Evolutionary conservation across 345 rosid genomes (phyloP).

Genomic region (Cardamine chenopodiifolia): DNA sequence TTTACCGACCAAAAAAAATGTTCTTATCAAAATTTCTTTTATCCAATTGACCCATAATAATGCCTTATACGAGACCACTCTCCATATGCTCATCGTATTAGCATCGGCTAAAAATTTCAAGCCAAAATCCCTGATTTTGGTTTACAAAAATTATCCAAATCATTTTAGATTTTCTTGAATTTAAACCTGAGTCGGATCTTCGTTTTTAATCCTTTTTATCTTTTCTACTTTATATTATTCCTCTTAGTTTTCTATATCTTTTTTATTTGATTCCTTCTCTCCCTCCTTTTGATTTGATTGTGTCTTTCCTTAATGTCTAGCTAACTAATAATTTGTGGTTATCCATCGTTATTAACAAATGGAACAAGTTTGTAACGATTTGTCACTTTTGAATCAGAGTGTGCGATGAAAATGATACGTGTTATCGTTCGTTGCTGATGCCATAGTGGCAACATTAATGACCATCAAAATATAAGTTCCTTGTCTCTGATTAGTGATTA

Average conservation of each 20-base stretch:
- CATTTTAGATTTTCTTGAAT: too few species aligned
- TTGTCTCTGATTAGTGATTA: constrained; percentile 3
- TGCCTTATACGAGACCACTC: too few species aligned
- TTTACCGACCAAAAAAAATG: too few species aligned
- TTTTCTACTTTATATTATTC: constrained; percentile 34
- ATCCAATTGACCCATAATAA: too few species aligned
- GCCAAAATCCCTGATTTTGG: too few species aligned
- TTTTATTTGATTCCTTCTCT: constrained; percentile 19
- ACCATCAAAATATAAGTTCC: constrained; percentile 3
- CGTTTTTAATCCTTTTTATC: constrained; percentile 6
- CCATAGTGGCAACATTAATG: not conserved
- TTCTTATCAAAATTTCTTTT: too few species aligned
- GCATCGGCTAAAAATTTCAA: too few species aligned
- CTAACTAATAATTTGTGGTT: not conserved
- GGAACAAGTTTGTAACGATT: not conserved
- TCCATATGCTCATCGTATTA: too few species aligned
- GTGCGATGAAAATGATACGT: not conserved
- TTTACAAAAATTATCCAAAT: too few species aligned
- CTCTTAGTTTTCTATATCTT: constrained; percentile 35
- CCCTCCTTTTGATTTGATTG: constrained; percentile 1
- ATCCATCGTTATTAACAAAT: not conserved
- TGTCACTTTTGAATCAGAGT: not conserved
- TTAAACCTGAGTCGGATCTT: too few species aligned
- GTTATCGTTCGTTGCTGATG: too few species aligned
- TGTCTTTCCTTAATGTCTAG: not conserved